phyloP scores from a whole-genome alignment of 129 eudicot species.

The Flaveria bidentis region DNA sequence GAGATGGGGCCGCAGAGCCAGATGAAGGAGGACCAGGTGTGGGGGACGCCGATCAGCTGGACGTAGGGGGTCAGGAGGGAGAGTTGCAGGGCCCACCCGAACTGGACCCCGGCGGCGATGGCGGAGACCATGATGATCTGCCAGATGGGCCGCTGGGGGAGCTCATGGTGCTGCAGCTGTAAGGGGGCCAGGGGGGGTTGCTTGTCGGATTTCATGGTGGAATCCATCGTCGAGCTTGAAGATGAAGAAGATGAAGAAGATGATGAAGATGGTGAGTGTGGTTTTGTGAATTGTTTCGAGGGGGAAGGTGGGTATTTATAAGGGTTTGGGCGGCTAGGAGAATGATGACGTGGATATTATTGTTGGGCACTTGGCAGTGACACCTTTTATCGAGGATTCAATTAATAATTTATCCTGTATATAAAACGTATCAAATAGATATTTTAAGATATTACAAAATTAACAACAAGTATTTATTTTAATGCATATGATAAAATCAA shows the following conservation, averaged over 20 bases:
- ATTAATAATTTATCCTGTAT: too few species aligned
- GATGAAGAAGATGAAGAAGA: neutral
- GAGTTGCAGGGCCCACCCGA: constrained; percentile 97
- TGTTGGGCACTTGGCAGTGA: constrained; percentile 4
- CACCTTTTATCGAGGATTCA: neutral
- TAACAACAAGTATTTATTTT: too few species aligned
- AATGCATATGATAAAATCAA: too few species aligned
- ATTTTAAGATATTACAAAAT: too few species aligned
- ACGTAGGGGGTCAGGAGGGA: constrained; percentile 85
- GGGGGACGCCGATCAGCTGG: constrained; percentile 80
- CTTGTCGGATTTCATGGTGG: constrained; percentile 27
- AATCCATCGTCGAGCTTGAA: neutral
- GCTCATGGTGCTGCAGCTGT: constrained; percentile 14
- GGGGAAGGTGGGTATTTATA: constrained; percentile 5
- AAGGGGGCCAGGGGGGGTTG: constrained; percentile 21
- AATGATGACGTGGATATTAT: constrained; percentile 15
- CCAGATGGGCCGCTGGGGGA: constrained; percentile 40
- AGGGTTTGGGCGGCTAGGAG: constrained; percentile 6
- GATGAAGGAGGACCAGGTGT: constrained; percentile 67
- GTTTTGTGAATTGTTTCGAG: neutral
- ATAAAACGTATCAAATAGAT: too few species aligned
- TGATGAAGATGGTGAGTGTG: neutral
- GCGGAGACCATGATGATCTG: constrained; percentile 63
- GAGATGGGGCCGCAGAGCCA: constrained; percentile 98
- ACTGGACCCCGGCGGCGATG: constrained; percentile 92